A percentile compares a stretch with the other conserved stretches of the same genome.
These are phyloP conservation scores for Aspergillus carlsbadensis DNA, from an alignment of 495 filamentous ascomycete genomes.

Conservation along the genomic window DNA sequence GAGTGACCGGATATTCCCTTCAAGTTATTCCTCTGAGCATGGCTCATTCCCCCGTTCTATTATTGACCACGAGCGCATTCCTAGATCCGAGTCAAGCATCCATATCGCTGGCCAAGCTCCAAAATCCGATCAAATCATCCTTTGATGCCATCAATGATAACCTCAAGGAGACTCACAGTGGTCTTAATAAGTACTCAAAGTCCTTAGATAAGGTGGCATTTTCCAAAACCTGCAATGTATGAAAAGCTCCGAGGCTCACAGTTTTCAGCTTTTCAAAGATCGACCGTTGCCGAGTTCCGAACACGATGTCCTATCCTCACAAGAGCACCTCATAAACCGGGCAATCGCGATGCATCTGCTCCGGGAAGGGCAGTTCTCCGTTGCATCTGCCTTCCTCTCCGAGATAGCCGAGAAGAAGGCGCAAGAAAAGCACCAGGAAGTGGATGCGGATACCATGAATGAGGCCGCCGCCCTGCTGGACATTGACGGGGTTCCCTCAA, in stretches of 20 bases:
- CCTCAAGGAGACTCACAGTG: constrained; percentile 75
- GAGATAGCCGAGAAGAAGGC: constrained; percentile 51
- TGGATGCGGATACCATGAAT: constrained; percentile 15
- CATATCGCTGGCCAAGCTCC: constrained; percentile 74
- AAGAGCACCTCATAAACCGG: constrained; percentile 76
- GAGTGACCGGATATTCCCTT: constrained; percentile 14
- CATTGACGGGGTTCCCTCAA: constrained; percentile 58
- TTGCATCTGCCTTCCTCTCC: constrained; percentile 75
- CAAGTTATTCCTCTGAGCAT: background rate
- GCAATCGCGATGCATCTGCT: constrained; percentile 96
- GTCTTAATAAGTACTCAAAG: constrained; percentile 78
- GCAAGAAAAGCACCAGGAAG: constrained; percentile 10
- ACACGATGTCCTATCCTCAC: constrained; percentile 75
- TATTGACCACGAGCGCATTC: constrained; percentile 18
- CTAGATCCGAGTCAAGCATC: constrained; percentile 68
- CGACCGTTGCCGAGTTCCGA: constrained; percentile 73
- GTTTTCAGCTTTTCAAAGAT: constrained; percentile 70
- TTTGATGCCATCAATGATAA: constrained; percentile 77
- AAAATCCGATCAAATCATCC: constrained; percentile 74
- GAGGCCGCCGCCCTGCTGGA: constrained; percentile 33
- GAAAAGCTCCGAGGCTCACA: constrained; percentile 1
- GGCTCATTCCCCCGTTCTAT: background rate
- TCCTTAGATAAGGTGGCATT: constrained; percentile 71
- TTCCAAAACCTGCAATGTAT: background rate
- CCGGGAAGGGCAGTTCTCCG: constrained; percentile 87